A percentile compares a stretch with the other conserved stretches of the same genome.
These are phyloP conservation scores for Phytophthora meadii DNA, from an alignment of 352 stramenopile genomes.

Conservation along the genomic window DNA sequence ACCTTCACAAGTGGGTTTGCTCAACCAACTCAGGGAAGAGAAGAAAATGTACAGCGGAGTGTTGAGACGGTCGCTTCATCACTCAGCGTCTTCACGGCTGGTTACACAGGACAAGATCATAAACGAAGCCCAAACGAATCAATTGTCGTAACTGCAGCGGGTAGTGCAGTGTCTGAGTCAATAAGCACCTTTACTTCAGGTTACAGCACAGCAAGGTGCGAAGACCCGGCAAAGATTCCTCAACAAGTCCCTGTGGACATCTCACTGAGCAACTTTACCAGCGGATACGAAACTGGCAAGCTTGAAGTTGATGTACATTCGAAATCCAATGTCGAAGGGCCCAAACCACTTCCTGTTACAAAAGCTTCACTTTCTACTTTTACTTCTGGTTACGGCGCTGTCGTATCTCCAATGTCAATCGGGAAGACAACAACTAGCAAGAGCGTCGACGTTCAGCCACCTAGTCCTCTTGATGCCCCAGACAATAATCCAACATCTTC, in stretches of 20 bases:
- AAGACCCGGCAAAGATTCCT: background rate
- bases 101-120: constrained; percentile 18
- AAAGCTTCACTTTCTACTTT: constrained; percentile 1
- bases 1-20: constrained; percentile 53
- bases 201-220: constrained; percentile 4
- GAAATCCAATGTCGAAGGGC: background rate
- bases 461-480: background rate
- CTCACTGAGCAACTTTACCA: constrained; percentile 44
- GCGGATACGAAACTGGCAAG: constrained; percentile 14
- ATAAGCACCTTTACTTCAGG: constrained; percentile 4
- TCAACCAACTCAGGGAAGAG: constrained; percentile 2
- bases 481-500: background rate
- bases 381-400: background rate
- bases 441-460: background rate
- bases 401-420: constrained; percentile 1
- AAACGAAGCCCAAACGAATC: constrained; percentile 1
- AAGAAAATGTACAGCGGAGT: background rate
- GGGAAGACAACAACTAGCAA: background rate
- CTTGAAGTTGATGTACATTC: constrained; percentile 1
- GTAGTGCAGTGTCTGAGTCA: constrained; percentile 2
- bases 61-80: constrained; percentile 36
- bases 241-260: constrained; percentile 32
- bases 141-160: background rate
- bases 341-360: background rate
- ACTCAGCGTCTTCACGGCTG: constrained; percentile 48